phyloP scores from a whole-genome alignment of 306 rosid species.

The Ormosia semicastrata region DNA sequence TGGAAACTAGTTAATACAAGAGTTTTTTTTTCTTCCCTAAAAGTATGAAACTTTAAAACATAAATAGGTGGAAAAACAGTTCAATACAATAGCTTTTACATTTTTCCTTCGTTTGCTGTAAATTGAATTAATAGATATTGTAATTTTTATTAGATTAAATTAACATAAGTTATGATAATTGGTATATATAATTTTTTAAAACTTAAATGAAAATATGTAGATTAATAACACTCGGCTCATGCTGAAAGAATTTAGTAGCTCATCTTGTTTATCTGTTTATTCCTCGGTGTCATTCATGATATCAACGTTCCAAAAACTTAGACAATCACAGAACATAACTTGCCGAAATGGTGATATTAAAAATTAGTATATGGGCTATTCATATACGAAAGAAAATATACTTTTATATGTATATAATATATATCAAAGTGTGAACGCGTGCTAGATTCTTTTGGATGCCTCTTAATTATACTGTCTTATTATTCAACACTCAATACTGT shows the following conservation, averaged over 20 bases:
- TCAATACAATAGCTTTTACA: neutral
- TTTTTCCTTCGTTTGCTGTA: neutral
- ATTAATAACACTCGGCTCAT: neutral
- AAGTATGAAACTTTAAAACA: neutral
- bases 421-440: constrained; percentile 16
- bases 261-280: neutral
- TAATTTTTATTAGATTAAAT: neutral
- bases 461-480: neutral
- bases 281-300: neutral
- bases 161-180: neutral
- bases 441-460: constrained; percentile 16
- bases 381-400: neutral
- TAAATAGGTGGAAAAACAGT: too few relatives aligned
- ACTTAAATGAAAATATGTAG: neutral
- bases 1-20: neutral
- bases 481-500: neutral
- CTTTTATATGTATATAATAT: neutral
- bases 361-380: neutral
- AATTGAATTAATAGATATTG: neutral
- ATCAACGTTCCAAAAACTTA: neutral
- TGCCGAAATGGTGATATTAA: neutral
- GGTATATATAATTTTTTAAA: neutral
- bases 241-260: neutral
- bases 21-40: neutral
- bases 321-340: neutral